A percentile compares a stretch with the other conserved stretches of the same genome.
phyloP scores from a whole-genome alignment of 2,329 filamentous ascomycete species.

The Epicoccum sorghinum region DNA sequence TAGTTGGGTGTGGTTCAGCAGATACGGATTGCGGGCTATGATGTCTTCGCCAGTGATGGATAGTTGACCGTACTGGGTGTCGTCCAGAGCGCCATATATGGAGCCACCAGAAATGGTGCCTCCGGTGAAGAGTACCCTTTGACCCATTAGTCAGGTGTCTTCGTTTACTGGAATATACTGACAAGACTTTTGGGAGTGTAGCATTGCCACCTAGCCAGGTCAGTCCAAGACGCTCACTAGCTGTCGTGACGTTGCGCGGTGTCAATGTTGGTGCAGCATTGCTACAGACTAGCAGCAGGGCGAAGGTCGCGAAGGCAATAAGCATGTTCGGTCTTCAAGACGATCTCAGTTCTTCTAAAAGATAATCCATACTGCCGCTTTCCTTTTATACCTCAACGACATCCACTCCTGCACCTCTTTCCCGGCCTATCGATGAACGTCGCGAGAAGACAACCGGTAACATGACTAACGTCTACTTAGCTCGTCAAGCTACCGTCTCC shows the following conservation, averaged over 20 bases:
- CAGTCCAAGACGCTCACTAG: neutral
- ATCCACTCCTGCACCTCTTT: neutral
- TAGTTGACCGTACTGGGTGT: slow-evolving; percentile 39
- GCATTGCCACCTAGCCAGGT: neutral
- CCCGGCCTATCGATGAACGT: neutral
- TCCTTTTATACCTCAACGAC: neutral
- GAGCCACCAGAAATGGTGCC: slow-evolving; percentile 37
- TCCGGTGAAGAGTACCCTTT: slow-evolving; percentile 33
- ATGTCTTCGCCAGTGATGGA: slow-evolving; percentile 31
- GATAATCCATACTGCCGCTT: no score
- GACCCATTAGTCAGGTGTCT: neutral
- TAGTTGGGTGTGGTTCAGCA: slow-evolving; percentile 37
- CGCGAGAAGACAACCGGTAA: neutral
- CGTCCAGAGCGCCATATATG: slow-evolving; percentile 36
- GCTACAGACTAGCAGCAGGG: neutral
- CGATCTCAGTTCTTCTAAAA: no score
- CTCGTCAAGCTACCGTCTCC: no score
- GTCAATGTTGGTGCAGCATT: neutral
- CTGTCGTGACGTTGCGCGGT: neutral
- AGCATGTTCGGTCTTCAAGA: no score
- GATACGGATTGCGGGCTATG: slow-evolving; percentile 34
- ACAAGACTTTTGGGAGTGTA: neutral
- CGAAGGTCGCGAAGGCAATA: no score
- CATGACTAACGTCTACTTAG: neutral
- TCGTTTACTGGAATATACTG: neutral